Evolutionary conservation across 1,139 yeast species (phyloP).

Genomic region (Geotrichum siamense): DNA sequence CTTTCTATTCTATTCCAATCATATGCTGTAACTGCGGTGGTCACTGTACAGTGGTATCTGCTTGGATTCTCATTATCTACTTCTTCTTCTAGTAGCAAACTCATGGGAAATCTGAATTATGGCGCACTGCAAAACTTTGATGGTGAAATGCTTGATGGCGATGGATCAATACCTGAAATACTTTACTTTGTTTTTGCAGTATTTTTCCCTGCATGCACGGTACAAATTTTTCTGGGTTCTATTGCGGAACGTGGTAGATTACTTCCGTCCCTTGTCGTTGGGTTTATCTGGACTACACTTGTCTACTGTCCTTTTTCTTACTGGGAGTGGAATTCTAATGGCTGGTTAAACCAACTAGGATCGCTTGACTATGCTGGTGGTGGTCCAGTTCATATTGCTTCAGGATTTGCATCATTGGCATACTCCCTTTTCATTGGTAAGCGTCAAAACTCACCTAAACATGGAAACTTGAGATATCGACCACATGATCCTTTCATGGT

Average conservation of each 20-base stretch:
- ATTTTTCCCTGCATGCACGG: conserved; percentile 82
- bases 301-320: conserved; percentile 93
- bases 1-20: conserved; percentile 69
- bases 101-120: conserved; percentile 72
- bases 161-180: conserved; percentile 62
- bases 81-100: conserved; percentile 62
- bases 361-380: conserved; percentile 97
- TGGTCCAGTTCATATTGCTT: conserved; percentile 89
- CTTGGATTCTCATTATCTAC: conserved; percentile 96
- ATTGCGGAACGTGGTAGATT: conserved; percentile 90
- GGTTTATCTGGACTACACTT: conserved; percentile 81
- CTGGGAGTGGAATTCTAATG: conserved; percentile 90
- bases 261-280: conserved; percentile 75
- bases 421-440: conserved; percentile 76
- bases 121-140: conserved; percentile 78
- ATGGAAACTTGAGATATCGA: conserved; percentile 70
- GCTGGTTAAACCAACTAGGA: conserved; percentile 91
- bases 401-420: conserved; percentile 87
- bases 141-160: conserved; percentile 42
- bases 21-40: conserved; percentile 65
- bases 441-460: conserved; percentile 48
- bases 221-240: conserved; percentile 88
- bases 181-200: conserved; percentile 82
- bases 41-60: conserved; percentile 87
- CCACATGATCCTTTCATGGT: conserved; percentile 91